Evolutionary conservation across 1,284 basidiomycete genomes (phyloP).

Genomic region (Tylopilus sp.): DNA sequence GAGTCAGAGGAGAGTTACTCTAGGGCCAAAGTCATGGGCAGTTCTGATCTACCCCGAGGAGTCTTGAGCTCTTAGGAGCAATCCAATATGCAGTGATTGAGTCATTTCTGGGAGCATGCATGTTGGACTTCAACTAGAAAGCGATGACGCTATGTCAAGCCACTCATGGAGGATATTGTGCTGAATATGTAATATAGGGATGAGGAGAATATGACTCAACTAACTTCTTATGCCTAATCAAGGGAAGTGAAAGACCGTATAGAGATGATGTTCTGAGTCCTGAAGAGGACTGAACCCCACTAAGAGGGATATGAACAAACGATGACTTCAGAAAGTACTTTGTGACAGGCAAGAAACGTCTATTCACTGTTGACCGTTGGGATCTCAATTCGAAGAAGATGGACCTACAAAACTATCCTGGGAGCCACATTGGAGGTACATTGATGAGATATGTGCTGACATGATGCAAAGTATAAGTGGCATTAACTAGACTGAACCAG

Average conservation of each 20-base stretch:
- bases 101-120: constrained; percentile 81
- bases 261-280: constrained; percentile 36
- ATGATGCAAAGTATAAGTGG: constrained; percentile 19
- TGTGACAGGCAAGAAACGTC: constrained; percentile 28
- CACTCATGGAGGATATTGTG: constrained; percentile 66
- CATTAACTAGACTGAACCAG: constrained; percentile 7
- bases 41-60: constrained; percentile 80
- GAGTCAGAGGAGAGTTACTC: constrained; percentile 67
- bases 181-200: constrained; percentile 76
- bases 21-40: constrained; percentile 81
- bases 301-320: constrained; percentile 67
- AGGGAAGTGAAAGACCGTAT: constrained; percentile 46
- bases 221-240: constrained; percentile 66
- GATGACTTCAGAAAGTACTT: constrained; percentile 47
- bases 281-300: constrained; percentile 60
- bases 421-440: constrained; percentile 66
- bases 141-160: constrained; percentile 80
- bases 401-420: constrained; percentile 63
- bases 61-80: constrained; percentile 74
- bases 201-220: constrained; percentile 65
- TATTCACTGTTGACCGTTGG: constrained; percentile 16
- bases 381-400: constrained; percentile 42
- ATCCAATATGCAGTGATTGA: constrained; percentile 79
- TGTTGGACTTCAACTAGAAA: constrained; percentile 79
- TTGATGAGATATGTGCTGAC: constrained; percentile 33